Percentiles rank a stretch among this genome's conserved stretches.
Evolutionary conservation across 768 basidiomycete species (phyloP).

Genomic region (Mycena olivaceomarginata): DNA sequence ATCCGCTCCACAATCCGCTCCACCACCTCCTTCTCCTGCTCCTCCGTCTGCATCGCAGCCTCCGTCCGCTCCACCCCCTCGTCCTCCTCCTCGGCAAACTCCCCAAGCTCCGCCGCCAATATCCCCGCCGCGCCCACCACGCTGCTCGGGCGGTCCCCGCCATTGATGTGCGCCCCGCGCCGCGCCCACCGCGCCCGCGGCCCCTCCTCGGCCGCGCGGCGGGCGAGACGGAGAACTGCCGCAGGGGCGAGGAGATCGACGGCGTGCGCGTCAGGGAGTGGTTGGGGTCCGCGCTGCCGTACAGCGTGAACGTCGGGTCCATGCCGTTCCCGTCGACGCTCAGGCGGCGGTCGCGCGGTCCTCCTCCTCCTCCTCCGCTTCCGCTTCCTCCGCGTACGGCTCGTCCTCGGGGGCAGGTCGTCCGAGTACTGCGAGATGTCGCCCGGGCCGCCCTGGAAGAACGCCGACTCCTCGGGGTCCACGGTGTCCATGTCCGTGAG

Average conservation of each 20-base stretch:
- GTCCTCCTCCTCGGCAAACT: conserved; percentile 60
- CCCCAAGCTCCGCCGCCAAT: conserved; percentile 78
- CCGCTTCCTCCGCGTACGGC: conserved; percentile 42
- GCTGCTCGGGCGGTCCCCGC: conserved; percentile 67
- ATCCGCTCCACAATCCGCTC: conserved; percentile 62
- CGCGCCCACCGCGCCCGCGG: conserved; percentile 23
- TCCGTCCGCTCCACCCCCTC: conserved; percentile 70
- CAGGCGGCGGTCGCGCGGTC: conserved; percentile 21
- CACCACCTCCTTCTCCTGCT: conserved; percentile 46
- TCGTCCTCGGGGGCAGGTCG: conserved; percentile 18
- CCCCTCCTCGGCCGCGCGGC: conserved; percentile 34
- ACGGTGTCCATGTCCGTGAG: conserved; percentile 33
- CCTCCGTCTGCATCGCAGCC: conserved; percentile 78
- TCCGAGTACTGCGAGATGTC: conserved; percentile 38
- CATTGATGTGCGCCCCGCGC: conserved; percentile 5
- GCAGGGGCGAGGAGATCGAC: conserved; percentile 60
- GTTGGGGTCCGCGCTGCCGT: conserved; percentile 67
- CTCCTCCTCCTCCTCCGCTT: conserved; percentile 42
- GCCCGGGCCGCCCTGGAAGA: conserved; percentile 36
- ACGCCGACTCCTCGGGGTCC: conserved; percentile 39
- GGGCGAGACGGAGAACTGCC: conserved; percentile 39
- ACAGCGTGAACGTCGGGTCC: conserved; percentile 85
- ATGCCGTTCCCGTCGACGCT: conserved; percentile 79
- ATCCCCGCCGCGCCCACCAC: conserved; percentile 85
- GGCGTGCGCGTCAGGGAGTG: conserved; percentile 71